Evolutionary conservation across 352 stramenopile species (phyloP).

Genomic region (Phytophthora chlamydospora): DNA sequence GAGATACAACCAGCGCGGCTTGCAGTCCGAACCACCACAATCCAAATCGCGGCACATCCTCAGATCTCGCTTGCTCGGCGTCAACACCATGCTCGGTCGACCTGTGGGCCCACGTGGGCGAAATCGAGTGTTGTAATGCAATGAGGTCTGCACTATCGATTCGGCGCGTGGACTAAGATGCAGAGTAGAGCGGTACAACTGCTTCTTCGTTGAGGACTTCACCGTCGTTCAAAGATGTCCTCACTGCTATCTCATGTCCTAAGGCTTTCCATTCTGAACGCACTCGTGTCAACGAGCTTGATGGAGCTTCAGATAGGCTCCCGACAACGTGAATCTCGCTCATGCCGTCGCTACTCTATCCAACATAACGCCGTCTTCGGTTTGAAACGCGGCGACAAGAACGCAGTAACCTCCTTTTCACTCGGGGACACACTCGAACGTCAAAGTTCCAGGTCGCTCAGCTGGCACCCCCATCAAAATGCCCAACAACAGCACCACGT

Average conservation of each 20-base stretch:
- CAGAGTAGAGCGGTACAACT: neutral
- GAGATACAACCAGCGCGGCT: neutral
- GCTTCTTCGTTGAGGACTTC: constrained; percentile 6
- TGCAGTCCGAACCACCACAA: constrained; percentile 4
- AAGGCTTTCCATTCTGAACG: constrained; percentile 32
- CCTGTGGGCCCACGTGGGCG: no score
- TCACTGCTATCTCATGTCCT: constrained; percentile 10
- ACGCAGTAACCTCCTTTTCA: no score
- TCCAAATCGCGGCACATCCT: constrained; percentile 16
- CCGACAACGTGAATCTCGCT: no score
- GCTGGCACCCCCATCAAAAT: constrained; percentile 15
- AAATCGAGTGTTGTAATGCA: constrained; percentile 2
- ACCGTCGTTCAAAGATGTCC: constrained; percentile 24
- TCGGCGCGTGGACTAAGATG: constrained; percentile 27
- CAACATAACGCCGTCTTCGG: neutral
- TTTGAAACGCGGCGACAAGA: constrained; percentile 10
- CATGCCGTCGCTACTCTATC: no score
- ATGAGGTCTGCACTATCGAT: constrained; percentile 21
- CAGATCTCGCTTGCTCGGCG: constrained; percentile 2
- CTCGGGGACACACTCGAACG: no score
- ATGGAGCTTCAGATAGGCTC: constrained; percentile 7
- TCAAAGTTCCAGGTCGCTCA: neutral
- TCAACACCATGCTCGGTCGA: constrained; percentile 1
- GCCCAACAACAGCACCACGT: constrained; percentile 5
- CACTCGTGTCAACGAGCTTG: constrained; percentile 36